Evolutionary conservation across 1,284 basidiomycete species (phyloP).

Genomic region (Meira nashicola): DNA sequence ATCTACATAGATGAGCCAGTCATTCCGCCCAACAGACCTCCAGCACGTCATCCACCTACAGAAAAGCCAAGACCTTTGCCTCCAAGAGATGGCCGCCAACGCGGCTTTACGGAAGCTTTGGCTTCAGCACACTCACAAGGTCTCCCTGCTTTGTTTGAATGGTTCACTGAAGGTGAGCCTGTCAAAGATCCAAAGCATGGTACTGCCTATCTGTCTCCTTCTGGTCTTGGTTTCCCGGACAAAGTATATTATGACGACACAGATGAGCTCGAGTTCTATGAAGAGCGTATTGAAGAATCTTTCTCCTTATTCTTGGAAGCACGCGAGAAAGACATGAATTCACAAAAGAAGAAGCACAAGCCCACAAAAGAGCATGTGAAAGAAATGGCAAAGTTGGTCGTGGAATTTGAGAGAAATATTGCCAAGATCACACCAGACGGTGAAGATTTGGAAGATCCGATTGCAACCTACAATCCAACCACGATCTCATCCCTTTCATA

Average conservation of each 20-base stretch:
- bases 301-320: slow-evolving; percentile 62
- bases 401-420: slow-evolving; percentile 75
- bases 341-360: slow-evolving; percentile 42
- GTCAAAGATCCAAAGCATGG: slow-evolving; percentile 83
- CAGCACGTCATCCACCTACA: slow-evolving; percentile 32
- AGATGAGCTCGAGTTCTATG: slow-evolving; percentile 67
- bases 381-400: slow-evolving; percentile 63
- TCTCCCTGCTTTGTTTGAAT: slow-evolving; percentile 69
- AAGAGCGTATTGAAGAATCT: slow-evolving; percentile 65
- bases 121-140: slow-evolving; percentile 69
- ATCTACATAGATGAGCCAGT: slow-evolving; percentile 20
- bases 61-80: slow-evolving; percentile 29
- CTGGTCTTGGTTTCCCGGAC: slow-evolving; percentile 76
- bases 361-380: slow-evolving; percentile 53
- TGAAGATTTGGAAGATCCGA: slow-evolving; percentile 66
- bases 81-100: slow-evolving; percentile 51
- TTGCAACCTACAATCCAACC: slow-evolving; percentile 82
- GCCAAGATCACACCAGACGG: slow-evolving; percentile 65
- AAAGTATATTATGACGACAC: slow-evolving; percentile 91
- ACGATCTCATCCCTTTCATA: slow-evolving; percentile 62
- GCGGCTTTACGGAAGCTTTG: slow-evolving; percentile 69
- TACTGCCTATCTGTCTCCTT: slow-evolving; percentile 79
- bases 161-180: slow-evolving; percentile 79
- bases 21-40: slow-evolving; percentile 31
- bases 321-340: slow-evolving; percentile 56